Conservation (phyloP, 78 protist species). For the Protostelium mycophagum region DNA sequence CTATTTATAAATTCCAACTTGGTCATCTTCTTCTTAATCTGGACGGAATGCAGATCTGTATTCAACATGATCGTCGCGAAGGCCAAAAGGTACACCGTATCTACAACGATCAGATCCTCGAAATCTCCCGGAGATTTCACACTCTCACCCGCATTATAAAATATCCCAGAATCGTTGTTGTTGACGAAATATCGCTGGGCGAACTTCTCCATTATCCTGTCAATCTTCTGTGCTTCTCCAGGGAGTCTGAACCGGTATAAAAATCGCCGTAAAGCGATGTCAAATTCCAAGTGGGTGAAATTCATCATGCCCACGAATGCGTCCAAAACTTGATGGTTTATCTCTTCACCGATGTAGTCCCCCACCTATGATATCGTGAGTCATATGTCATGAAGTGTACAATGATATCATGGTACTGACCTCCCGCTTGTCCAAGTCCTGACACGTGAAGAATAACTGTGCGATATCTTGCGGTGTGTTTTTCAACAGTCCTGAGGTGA, state of each 20-base stretch:
- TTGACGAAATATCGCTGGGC: constrained; percentile 78
- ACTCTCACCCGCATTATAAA: neutral
- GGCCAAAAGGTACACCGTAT: constrained; percentile 58
- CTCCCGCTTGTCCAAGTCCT: neutral
- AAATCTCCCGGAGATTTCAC: neutral
- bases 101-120: neutral
- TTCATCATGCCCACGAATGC: constrained; percentile 78
- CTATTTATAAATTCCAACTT: constrained; percentile 33
- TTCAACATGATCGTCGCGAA: constrained; percentile 81
- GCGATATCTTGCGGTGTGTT: constrained; percentile 52
- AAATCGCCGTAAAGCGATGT: constrained; percentile 84
- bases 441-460: constrained; percentile 17
- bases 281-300: constrained; percentile 76
- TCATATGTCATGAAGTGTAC: neutral
- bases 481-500: constrained; percentile 8
- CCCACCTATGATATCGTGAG: constrained; percentile 42
- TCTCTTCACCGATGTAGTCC: constrained; percentile 58
- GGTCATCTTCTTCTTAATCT: constrained; percentile 73
- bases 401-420: neutral
- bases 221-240: constrained; percentile 97
- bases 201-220: constrained; percentile 96
- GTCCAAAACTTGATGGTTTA: constrained; percentile 67
- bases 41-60: constrained; percentile 83
- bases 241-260: constrained; percentile 85
- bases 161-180: constrained; percentile 59